Conservation (phyloP, 192 early-diverging fungal genomes). For the Gaertneriomyces semiglobifer region DNA sequence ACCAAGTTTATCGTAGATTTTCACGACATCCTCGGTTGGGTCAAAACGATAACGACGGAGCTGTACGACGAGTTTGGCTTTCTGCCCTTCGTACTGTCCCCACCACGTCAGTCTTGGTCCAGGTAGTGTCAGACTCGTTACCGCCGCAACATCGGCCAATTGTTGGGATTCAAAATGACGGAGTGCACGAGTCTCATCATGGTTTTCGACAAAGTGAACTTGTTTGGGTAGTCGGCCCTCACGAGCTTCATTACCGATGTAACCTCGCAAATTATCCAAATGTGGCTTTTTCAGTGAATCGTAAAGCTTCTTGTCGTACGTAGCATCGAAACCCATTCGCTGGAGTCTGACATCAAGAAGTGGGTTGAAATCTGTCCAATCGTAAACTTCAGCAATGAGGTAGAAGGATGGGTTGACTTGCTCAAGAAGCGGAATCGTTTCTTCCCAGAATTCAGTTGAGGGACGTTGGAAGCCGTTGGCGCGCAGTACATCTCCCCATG, state of each 20-base stretch:
- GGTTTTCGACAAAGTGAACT: conserved; percentile 10
- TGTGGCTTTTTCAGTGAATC: conserved; percentile 5
- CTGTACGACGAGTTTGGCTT: neutral
- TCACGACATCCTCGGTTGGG: neutral
- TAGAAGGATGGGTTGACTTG: neutral
- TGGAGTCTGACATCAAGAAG: neutral
- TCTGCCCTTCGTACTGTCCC: conserved; percentile 2
- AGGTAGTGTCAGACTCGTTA: conserved; percentile 3
- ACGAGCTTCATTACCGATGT: neutral
- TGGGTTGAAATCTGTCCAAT: conserved; percentile 4
- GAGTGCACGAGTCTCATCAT: conserved; percentile 1
- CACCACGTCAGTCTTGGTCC: conserved; percentile 6
- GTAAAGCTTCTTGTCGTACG: conserved; percentile 1
- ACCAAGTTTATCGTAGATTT: neutral
- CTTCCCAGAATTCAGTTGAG: conserved; percentile 4
- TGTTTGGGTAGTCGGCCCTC: neutral
- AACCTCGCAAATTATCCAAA: conserved; percentile 4
- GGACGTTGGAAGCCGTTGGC: conserved; percentile 2
- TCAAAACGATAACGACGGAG: conserved; percentile 1
- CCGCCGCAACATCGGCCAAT: neutral
- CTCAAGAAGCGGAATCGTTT: neutral
- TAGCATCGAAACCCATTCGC: neutral
- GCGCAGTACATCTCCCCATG: conserved; percentile 1
- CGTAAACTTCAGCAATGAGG: conserved; percentile 11
- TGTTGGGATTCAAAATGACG: neutral